Base-by-base conservation (phyloP, 768 basidiomycete genomes). In the Hysterangium stoloniferum region DNA sequence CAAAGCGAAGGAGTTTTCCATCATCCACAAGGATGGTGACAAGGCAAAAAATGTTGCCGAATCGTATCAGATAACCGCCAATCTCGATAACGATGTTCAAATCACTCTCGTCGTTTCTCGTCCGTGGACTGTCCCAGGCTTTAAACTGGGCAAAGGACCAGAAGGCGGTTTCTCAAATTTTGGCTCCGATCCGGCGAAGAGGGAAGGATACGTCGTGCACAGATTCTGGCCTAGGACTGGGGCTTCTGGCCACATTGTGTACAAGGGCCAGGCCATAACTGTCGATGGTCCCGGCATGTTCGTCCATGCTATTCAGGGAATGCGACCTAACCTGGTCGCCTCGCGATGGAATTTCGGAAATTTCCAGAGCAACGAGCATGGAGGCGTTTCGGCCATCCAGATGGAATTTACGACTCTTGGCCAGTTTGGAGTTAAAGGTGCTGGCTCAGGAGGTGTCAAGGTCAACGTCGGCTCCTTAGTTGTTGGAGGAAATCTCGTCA, bases 291-390 rank as follows among this genome's bases (percentile, higher is more conserved):
- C 76, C 32, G 89, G 90, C 25, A 88, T 92, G 85, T 82, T 95
- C 65, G 77, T 94, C 17, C 89, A 95, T 65, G 95, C 95, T 38
- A 96, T 98, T 64, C 95, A 98, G 64, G 96, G 95, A 64, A 95
- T 99, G 91, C 79, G 92, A 6, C 93, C 95, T 43, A 88, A 99
- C 67, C 77, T 91, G 50, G 80, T 96, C 59, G 96, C 96, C 12
- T 73, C 88, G 17, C 69, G 85, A 7, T 99, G 96, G 96, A 97
- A 98, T 71, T 99, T 98, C 69, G 84, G 73, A 25, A 76, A 86
- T 70, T 99, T 99, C 75, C 84, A 91, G 65, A 86, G 86, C 61
- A 66, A 71, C 15, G 71, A 78, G 22, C 75, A 80, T 43, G 82
- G 78, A 15, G 85, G 85, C 6, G 84, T 90, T 6, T 82, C 90